Evolutionary conservation across 306 rosid species (phyloP).

Genomic region (Dryas drummondii): DNA sequence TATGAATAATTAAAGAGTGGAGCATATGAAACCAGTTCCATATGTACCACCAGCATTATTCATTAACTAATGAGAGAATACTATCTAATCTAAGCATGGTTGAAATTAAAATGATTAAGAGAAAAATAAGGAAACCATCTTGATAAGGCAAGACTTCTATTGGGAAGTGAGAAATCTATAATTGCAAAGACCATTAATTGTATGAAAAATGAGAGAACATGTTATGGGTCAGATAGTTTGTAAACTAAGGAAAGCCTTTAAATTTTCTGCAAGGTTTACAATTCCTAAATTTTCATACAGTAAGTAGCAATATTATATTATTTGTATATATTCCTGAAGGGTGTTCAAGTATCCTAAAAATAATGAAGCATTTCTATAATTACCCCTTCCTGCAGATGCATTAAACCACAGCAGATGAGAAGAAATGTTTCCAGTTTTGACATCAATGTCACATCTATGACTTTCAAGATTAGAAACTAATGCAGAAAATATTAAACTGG

Average conservation of each 20-base stretch:
- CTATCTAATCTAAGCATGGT: background rate
- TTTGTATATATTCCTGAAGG: background rate
- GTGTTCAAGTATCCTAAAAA: background rate
- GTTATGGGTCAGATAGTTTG: conserved; percentile 2
- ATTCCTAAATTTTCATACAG: background rate
- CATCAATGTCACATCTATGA: conserved; percentile 50
- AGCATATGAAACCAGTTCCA: no score
- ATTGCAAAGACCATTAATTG: conserved; percentile 8
- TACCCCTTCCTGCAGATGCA: conserved; percentile 42
- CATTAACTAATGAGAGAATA: background rate
- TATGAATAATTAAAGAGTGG: no score
- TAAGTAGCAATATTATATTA: background rate
- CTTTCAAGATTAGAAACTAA: conserved; percentile 5
- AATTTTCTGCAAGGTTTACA: background rate
- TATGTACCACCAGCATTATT: background rate
- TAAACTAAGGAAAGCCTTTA: conserved; percentile 6
- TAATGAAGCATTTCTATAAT: conserved; percentile 39
- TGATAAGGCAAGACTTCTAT: background rate
- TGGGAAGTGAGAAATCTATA: conserved; percentile 12
- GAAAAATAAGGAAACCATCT: background rate
- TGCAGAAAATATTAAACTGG: background rate
- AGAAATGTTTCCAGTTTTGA: conserved; percentile 36
- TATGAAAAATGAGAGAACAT: conserved; percentile 10
- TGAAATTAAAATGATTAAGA: background rate
- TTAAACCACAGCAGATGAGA: conserved; percentile 37